Percentiles rank a stretch among this genome's conserved stretches.
Conservation (phyloP, 1,284 basidiomycete species). For the Entoloma clypeatum region DNA sequence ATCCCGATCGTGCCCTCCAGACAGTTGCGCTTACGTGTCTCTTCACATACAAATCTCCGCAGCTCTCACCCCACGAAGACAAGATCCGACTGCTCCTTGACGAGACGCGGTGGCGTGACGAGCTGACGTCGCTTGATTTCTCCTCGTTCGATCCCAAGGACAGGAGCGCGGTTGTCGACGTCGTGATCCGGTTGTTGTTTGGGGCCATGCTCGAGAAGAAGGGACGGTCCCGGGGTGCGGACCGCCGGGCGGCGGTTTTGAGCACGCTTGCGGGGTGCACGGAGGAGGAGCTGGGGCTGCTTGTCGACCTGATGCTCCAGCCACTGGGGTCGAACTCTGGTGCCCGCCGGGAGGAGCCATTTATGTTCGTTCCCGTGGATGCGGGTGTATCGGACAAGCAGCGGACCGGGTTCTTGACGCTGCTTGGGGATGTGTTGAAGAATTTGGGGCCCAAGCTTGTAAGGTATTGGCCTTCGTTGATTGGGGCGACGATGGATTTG, state of each 20-base stretch:
- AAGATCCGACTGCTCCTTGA: constrained; percentile 75
- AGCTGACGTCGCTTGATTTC: constrained; percentile 73
- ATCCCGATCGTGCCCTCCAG: constrained; percentile 83
- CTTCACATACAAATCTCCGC: constrained; percentile 78
- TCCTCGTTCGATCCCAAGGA: constrained; percentile 60
- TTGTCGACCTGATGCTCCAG: constrained; percentile 90
- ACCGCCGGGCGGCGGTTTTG: constrained; percentile 78
- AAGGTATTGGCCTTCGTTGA: constrained; percentile 67
- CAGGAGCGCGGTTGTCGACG: constrained; percentile 69
- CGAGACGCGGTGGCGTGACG: constrained; percentile 86
- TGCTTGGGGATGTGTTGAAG: constrained; percentile 82
- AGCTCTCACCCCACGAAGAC: constrained; percentile 65
- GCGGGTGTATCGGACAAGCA: constrained; percentile 57
- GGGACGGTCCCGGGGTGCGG: constrained; percentile 69
- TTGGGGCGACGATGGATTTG: constrained; percentile 66
- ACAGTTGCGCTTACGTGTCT: constrained; percentile 76
- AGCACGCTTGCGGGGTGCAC: constrained; percentile 68
- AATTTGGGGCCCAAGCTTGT: constrained; percentile 73
- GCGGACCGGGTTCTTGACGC: constrained; percentile 77
- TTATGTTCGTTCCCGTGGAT: constrained; percentile 30
- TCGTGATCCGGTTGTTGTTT: constrained; percentile 79
- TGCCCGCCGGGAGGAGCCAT: constrained; percentile 22
- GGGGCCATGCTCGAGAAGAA: constrained; percentile 86
- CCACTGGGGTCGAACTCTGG: constrained; percentile 51
- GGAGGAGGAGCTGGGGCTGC: constrained; percentile 69